Evolutionary conservation across 1,284 basidiomycete genomes (phyloP), one percentile per base, ranked within the genome.

Genomic region (Schizophyllum commune): DNA sequence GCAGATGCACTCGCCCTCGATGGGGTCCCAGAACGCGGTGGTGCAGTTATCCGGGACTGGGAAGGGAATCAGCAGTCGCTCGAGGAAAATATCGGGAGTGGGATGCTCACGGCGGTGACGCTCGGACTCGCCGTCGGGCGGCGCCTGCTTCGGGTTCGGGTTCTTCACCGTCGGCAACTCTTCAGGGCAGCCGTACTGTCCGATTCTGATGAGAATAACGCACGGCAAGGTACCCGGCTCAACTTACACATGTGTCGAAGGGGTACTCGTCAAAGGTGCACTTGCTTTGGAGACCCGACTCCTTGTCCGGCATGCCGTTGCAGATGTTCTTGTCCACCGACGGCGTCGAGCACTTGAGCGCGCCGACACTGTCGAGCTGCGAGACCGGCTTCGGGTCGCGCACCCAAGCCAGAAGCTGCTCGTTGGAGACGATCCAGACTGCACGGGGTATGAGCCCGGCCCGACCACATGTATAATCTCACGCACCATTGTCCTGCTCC

Each of bases 401-500:
- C 58, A 91, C 83, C 88, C 89, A 93, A 21, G 79, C 83, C 27
- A 92, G 80, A 3, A 92, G 79, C 73, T 92, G 89, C 64, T 83
- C 82, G 67, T 80, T 86, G 5, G 85, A 86, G 27, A 92, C 84
- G 65, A 92, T 89, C 89, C 89, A 92, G 1, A 88, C 87, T 85
- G 58, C 27, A 19, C 5, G 8, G 19, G 22, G 27, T 20, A 47
- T 55, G 11, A 19, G 32, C 27, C 56, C 15, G 58, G 59, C 58
- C 56, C 47, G 59, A 17, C 39, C 13, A 9, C 60, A 19, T 32
- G 47, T 27, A 32, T 57, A 60, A 47, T 52, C 11, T 54, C 57
- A 66, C 72, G 47, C 59, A 84, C 84, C 88, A 71, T 92, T 82
- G 61, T 82, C 81, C 68, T 88, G 85, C 62, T 81, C 67, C 70